Conservation (phyloP, 2,329 filamentous ascomycete genomes). For the Diplodia corticola region DNA sequence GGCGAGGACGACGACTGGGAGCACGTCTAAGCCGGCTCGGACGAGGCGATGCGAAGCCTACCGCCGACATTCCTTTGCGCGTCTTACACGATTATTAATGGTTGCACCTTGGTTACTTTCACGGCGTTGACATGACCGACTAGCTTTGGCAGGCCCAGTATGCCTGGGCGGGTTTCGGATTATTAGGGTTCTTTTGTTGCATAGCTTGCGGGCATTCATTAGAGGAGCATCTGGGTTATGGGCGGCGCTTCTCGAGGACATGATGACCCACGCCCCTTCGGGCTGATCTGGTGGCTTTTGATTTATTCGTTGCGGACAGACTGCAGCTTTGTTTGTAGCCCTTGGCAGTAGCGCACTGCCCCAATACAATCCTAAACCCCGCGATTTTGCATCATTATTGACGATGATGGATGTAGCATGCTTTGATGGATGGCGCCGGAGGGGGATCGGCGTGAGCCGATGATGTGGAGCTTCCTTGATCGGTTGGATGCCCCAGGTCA, state of each 20-base stretch:
- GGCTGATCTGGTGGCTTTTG: conserved; percentile 6
- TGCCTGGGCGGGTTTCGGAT: neutral
- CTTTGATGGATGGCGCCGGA: neutral
- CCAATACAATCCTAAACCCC: conserved; percentile 19
- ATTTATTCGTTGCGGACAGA: too few relatives aligned
- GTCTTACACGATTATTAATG: conserved; percentile 14
- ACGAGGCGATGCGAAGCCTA: neutral
- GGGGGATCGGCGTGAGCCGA: neutral
- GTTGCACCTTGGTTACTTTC: neutral
- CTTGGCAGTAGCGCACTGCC: neutral
- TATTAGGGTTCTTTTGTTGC: conserved; percentile 3
- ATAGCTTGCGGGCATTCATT: conserved; percentile 22
- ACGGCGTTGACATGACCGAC: conserved; percentile 1
- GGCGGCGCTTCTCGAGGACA: conserved; percentile 25
- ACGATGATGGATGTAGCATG: neutral
- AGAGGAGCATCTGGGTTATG: conserved; percentile 23
- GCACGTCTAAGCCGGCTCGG: conserved; percentile 36
- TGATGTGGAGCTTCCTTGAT: neutral
- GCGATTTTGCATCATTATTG: neutral
- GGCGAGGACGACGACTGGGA: conserved; percentile 44
- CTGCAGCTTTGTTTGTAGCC: conserved; percentile 6
- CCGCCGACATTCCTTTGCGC: conserved; percentile 17
- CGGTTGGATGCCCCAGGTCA: neutral
- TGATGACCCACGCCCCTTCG: conserved; percentile 19
- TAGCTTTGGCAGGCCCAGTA: neutral